Evolutionary conservation across 306 rosid species (phyloP).

Genomic region (Ochetophila trinervis): DNA sequence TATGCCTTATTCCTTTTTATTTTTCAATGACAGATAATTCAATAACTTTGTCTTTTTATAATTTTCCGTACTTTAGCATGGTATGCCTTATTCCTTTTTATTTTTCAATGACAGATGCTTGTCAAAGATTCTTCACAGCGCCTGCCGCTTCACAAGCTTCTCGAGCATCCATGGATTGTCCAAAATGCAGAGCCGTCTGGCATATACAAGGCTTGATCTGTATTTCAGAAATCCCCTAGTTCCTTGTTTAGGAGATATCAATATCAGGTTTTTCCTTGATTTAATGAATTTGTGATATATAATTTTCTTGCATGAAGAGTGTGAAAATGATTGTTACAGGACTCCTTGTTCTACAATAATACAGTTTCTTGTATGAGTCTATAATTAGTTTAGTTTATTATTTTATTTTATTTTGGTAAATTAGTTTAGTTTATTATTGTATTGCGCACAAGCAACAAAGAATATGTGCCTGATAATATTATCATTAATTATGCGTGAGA

Average conservation of each 20-base stretch:
- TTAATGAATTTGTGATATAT: slow-evolving; percentile 24
- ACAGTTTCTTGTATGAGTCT: neutral
- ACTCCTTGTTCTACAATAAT: neutral
- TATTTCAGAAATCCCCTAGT: slow-evolving; percentile 7
- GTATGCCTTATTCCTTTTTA: neutral
- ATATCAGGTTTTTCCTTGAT: neutral
- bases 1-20: neutral
- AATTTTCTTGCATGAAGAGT: slow-evolving; percentile 17
- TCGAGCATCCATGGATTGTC: slow-evolving; percentile 95
- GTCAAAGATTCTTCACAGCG: slow-evolving; percentile 84
- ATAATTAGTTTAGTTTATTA: no score
- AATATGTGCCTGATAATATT: no score
- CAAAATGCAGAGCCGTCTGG: slow-evolving; percentile 97
- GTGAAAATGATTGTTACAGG: neutral
- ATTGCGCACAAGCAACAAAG: no score
- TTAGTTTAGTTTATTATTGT: no score
- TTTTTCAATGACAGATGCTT: slow-evolving; percentile 59
- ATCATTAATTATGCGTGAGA: no score
- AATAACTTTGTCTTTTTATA: neutral
- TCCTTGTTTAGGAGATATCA: neutral
- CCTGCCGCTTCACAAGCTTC: slow-evolving; percentile 82
- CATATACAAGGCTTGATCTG: slow-evolving; percentile 53
- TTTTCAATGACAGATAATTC: slow-evolving; percentile 48
- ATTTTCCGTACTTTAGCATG: neutral
- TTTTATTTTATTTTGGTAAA: no score